Evolutionary conservation across 495 filamentous ascomycete species (phyloP).

Genomic region (Rostrohypoxylon terebratum): DNA sequence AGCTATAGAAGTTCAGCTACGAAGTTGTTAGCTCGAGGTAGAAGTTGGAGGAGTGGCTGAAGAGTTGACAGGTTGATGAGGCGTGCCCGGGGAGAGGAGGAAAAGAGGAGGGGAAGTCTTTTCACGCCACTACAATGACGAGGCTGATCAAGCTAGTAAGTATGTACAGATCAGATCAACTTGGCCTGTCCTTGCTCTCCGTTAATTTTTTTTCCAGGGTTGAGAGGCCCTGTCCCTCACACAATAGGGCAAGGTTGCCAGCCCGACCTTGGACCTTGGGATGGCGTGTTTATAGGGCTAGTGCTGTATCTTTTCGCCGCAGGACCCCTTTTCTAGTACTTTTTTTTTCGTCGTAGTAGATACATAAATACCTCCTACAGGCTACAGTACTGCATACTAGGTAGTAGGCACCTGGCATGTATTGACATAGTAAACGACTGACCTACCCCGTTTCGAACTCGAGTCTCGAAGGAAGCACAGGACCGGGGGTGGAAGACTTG

Average conservation of each 20-base stretch:
- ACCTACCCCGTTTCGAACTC: slow-evolving; percentile 48
- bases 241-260: slow-evolving; percentile 44
- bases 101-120: slow-evolving; percentile 48
- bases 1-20: slow-evolving; percentile 26
- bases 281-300: slow-evolving; percentile 50
- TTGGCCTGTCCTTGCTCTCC: slow-evolving; percentile 44
- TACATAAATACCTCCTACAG: slow-evolving; percentile 13
- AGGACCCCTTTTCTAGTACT: slow-evolving; percentile 44
- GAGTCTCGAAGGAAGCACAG: slow-evolving; percentile 44
- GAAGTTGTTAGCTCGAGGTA: slow-evolving; percentile 35
- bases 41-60: slow-evolving; percentile 47
- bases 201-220: slow-evolving; percentile 42
- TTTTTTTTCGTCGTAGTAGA: slow-evolving; percentile 11
- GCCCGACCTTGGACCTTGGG: slow-evolving; percentile 48
- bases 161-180: slow-evolving; percentile 44
- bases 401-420: too few relatives aligned
- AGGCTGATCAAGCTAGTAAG: slow-evolving; percentile 50
- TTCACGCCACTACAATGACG: slow-evolving; percentile 49
- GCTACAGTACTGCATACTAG: too few relatives aligned
- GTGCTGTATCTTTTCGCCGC: slow-evolving; percentile 44
- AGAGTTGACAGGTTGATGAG: slow-evolving; percentile 40
- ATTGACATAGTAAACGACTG: slow-evolving; percentile 26
- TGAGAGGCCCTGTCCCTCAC: slow-evolving; percentile 32
- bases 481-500: slow-evolving; percentile 43
- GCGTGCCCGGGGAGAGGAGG: slow-evolving; percentile 46